Percentiles rank a stretch among this genome's conserved stretches.
Evolutionary conservation across 2,329 filamentous ascomycete species (phyloP).

Genomic region (Atkinsonella hypoxylon): DNA sequence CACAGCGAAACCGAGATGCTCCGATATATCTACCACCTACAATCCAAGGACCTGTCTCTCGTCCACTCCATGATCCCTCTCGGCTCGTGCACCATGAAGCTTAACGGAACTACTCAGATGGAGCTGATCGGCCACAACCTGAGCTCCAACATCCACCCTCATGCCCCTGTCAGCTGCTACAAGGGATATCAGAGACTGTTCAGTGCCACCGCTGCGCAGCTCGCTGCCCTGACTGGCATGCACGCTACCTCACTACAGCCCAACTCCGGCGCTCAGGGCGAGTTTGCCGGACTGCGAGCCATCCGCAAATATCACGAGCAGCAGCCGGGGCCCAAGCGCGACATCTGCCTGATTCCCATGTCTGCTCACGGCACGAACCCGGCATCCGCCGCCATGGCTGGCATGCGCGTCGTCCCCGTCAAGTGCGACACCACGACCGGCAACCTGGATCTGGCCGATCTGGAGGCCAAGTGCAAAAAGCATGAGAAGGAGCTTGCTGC

Average conservation of each 20-base stretch:
- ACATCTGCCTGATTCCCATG: slow-evolving; percentile 88
- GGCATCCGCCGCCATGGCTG: slow-evolving; percentile 88
- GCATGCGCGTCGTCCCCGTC: slow-evolving; percentile 85
- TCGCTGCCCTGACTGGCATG: slow-evolving; percentile 80
- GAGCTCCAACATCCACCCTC: slow-evolving; percentile 73
- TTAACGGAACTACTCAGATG: slow-evolving; percentile 92
- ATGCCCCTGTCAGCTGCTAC: slow-evolving; percentile 51
- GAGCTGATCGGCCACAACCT: slow-evolving; percentile 66
- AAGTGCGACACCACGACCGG: slow-evolving; percentile 82
- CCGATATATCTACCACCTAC: slow-evolving; percentile 84
- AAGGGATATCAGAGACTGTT: slow-evolving; percentile 62
- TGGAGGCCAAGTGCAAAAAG: slow-evolving; percentile 81
- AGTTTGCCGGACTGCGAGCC: slow-evolving; percentile 80
- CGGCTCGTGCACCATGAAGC: slow-evolving; percentile 97
- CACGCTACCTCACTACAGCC: slow-evolving; percentile 82
- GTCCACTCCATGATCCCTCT: slow-evolving; percentile 97
- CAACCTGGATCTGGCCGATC: slow-evolving; percentile 77
- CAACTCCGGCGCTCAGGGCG: slow-evolving; percentile 91
- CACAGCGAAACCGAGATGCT: slow-evolving; percentile 92
- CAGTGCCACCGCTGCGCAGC: slow-evolving; percentile 58
- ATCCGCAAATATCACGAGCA: slow-evolving; percentile 77
- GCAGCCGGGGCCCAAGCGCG: slow-evolving; percentile 56
- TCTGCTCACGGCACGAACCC: slow-evolving; percentile 96
- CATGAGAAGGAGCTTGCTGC: slow-evolving; percentile 75
- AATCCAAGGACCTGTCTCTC: slow-evolving; percentile 87